A percentile compares a stretch with the other conserved stretches of the same genome.
These are phyloP conservation scores for Quercus aquifolioides DNA, from an alignment of 306 rosid genomes.

Conservation along the genomic window DNA sequence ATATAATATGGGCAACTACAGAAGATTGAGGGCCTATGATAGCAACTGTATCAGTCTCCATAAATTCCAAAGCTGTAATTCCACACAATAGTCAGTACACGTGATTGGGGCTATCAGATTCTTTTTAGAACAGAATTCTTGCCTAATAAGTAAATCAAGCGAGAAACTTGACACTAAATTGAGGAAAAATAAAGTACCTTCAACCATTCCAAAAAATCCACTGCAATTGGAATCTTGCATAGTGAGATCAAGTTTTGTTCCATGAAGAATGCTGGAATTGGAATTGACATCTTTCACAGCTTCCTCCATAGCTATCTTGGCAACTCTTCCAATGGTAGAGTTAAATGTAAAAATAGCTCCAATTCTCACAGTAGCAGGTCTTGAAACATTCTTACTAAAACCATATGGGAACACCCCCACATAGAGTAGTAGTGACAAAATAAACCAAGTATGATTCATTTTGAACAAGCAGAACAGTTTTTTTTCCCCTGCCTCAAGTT, in stretches of 20 bases:
- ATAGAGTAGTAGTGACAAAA: conserved; percentile 20
- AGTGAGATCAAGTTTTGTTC: conserved; percentile 45
- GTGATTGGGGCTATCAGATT: neutral
- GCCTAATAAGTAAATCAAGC: neutral
- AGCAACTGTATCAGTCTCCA: conserved; percentile 79
- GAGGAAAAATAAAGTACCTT: conserved; percentile 40
- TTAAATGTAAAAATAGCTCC: conserved; percentile 78
- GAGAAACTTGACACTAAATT: neutral
- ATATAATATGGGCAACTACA: conserved; percentile 78
- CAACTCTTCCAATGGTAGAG: conserved; percentile 73
- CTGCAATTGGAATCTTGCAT: conserved; percentile 67
- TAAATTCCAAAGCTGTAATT: conserved; percentile 75
- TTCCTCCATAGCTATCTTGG: conserved; percentile 75
- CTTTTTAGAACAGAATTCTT: neutral
- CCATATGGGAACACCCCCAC: conserved; percentile 26
- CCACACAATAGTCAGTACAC: neutral
- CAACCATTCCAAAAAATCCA: conserved; percentile 81
- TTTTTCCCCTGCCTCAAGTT: conserved; percentile 2
- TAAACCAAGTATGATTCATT: conserved; percentile 43
- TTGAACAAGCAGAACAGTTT: neutral
- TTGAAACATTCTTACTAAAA: conserved; percentile 29
- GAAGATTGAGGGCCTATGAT: conserved; percentile 95
- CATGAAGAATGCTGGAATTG: conserved; percentile 53
- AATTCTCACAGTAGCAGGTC: conserved; percentile 55
- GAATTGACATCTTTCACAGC: conserved; percentile 85